Evolutionary conservation across 2,329 filamentous ascomycete genomes (phyloP).

Genomic region (Colletotrichum lentis): DNA sequence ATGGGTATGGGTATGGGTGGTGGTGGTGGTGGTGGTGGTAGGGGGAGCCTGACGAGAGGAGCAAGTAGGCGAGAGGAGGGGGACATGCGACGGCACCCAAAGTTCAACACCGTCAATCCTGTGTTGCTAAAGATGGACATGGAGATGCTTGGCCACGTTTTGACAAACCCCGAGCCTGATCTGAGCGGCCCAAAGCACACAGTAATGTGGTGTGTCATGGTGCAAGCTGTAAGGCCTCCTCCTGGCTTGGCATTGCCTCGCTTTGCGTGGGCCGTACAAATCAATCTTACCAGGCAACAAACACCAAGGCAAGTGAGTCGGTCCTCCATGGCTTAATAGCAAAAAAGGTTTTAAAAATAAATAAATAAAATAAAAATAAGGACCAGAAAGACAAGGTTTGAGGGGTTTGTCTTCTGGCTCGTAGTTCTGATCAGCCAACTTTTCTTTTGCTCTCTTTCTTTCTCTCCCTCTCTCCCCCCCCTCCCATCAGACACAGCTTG

Average conservation of each 20-base stretch:
- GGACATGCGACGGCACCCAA: slow-evolving; percentile 25
- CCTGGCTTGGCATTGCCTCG: slow-evolving; percentile 30
- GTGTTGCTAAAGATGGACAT: slow-evolving; percentile 35
- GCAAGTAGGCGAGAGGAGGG: slow-evolving; percentile 22
- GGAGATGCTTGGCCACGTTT: slow-evolving; percentile 37
- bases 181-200: slow-evolving; percentile 30
- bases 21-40: background rate
- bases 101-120: slow-evolving; percentile 12
- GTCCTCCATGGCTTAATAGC: background rate
- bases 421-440: background rate
- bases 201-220: slow-evolving; percentile 17
- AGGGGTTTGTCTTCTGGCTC: background rate
- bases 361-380: no score
- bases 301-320: background rate
- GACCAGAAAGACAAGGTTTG: slow-evolving; percentile 1
- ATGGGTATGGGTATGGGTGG: background rate
- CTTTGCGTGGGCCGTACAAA: slow-evolving; percentile 2
- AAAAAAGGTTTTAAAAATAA: no score
- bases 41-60: background rate
- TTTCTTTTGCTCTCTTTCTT: background rate
- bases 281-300: background rate
- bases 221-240: slow-evolving; percentile 24
- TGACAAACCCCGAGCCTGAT: slow-evolving; percentile 34
- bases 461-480: background rate
- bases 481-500: background rate